Evolutionary conservation across 2,329 filamentous ascomycete genomes (phyloP), one percentile per base, ranked within the genome.

Genomic region (Fusarium napiforme): DNA sequence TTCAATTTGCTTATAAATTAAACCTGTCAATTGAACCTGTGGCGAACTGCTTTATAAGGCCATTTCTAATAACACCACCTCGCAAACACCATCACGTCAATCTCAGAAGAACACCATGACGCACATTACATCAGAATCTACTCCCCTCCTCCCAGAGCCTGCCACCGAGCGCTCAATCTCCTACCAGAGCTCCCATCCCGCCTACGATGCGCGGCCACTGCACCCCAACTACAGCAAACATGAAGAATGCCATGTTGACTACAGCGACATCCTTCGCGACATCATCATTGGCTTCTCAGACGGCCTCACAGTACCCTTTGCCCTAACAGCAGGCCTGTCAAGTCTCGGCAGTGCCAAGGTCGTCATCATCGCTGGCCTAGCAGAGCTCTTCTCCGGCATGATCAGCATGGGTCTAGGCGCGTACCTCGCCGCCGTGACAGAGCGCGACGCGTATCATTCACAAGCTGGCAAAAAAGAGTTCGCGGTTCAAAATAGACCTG

Each of bases 331-430:
- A 1, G 93, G 93, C 19, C 85, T 95, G 4, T 91, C 89, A 5
- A 87, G 87, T 57, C 84, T 93, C 50, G 90, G 90, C n/a, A 86
- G 89, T 78, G 90, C 90, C 37, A 87, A 86, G 55, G 87, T 92
- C 8, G 91, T 93, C 72, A 89, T 96, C 66, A 89, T 92, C 72
- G 93, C 91, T 58, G 93, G 93, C 11, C 84, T 93, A 36, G 93
- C 93, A 9, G 93, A 95, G 83, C 86, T 95, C 55, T 92, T 93
- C 78, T 91, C 91, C 1, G 93, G 93, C 23, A 90, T 91, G 74
- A 93, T 95, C 74, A 92, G 89, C 60, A 95, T 95, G 93, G 93
- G 93, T 3, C 84, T 95, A 10, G 92, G 93, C 30, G 92, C 91
- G 11, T 94, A 93, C 79, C 85, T 95, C 4, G 92, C 91, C 14